A percentile compares a stretch with the other conserved stretches of the same genome.
Evolutionary conservation across 2,329 filamentous ascomycete genomes (phyloP).

Genomic region (Colletotrichum tropicicola): DNA sequence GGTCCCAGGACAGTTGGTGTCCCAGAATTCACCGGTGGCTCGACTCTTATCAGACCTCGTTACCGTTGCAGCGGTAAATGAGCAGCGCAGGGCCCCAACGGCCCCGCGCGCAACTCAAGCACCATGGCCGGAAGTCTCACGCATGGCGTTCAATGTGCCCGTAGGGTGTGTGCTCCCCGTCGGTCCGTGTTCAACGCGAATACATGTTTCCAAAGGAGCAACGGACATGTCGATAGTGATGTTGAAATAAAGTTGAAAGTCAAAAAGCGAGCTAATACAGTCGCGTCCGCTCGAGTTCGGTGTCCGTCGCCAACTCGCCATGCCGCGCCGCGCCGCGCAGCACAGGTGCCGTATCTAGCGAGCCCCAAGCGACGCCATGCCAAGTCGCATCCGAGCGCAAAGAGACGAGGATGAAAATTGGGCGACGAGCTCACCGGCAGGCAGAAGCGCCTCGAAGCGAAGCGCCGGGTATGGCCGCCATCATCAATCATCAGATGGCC

Average conservation of each 20-base stretch:
- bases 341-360: conserved; percentile 4
- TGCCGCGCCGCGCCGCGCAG: neutral
- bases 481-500: conserved; percentile 3
- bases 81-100: conserved; percentile 10
- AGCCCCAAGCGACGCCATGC: neutral
- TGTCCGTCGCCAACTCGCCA: neutral
- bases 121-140: neutral
- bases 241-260: conserved; percentile 28
- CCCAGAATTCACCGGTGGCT: neutral
- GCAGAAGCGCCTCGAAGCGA: neutral
- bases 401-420: neutral
- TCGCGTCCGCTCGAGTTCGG: neutral
- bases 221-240: neutral
- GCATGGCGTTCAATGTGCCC: neutral
- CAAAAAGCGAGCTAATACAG: conserved; percentile 12
- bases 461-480: neutral
- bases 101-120: neutral
- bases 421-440: neutral
- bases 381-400: no score
- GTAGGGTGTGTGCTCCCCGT: no score
- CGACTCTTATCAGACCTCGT: neutral
- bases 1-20: conserved; percentile 3
- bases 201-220: no score
- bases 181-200: neutral
- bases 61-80: conserved; percentile 28